phyloP scores from a whole-genome alignment of 2,329 filamentous ascomycete genomes.

The Aspergillus eucalypticola region DNA sequence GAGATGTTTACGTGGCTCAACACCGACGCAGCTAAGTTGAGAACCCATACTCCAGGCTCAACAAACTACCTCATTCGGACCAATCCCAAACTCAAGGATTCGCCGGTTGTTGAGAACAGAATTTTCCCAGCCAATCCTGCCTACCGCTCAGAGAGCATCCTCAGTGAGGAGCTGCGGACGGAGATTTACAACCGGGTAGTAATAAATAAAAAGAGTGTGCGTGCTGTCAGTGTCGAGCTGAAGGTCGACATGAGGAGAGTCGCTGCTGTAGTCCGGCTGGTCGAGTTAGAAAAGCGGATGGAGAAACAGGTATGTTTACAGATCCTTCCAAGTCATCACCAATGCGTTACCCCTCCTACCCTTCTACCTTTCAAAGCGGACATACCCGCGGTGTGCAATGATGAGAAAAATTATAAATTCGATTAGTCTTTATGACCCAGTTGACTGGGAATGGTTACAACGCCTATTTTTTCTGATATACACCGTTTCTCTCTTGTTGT shows the following conservation, averaged over 20 bases:
- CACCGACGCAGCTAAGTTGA: slow-evolving; percentile 32
- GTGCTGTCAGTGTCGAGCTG: slow-evolving; percentile 73
- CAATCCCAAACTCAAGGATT: slow-evolving; percentile 14
- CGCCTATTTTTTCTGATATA: slow-evolving; percentile 49
- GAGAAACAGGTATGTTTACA: slow-evolving; percentile 64
- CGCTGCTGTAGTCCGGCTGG: slow-evolving; percentile 80
- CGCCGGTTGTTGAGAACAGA: not conserved
- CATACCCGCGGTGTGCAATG: slow-evolving; percentile 44
- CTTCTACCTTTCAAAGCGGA: slow-evolving; percentile 1
- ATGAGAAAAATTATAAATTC: slow-evolving; percentile 76
- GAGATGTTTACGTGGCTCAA: slow-evolving; percentile 63
- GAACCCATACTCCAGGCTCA: slow-evolving; percentile 33
- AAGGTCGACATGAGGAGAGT: slow-evolving; percentile 81
- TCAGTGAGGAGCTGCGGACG: slow-evolving; percentile 72
- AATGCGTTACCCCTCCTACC: not conserved
- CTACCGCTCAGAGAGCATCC: slow-evolving; percentile 71
- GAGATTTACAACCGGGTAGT: slow-evolving; percentile 72
- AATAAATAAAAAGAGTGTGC: slow-evolving; percentile 66
- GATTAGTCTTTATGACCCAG: slow-evolving; percentile 99
- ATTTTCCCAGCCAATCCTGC: slow-evolving; percentile 69
- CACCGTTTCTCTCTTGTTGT: not conserved
- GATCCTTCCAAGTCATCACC: slow-evolving; percentile 4
- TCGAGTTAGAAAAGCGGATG: slow-evolving; percentile 82
- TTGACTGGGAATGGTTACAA: slow-evolving; percentile 56
- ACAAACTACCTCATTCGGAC: slow-evolving; percentile 32